These are phyloP conservation scores for Eucalyptus marginata DNA, from an alignment of 345 rosid species.

Conservation along the genomic window DNA sequence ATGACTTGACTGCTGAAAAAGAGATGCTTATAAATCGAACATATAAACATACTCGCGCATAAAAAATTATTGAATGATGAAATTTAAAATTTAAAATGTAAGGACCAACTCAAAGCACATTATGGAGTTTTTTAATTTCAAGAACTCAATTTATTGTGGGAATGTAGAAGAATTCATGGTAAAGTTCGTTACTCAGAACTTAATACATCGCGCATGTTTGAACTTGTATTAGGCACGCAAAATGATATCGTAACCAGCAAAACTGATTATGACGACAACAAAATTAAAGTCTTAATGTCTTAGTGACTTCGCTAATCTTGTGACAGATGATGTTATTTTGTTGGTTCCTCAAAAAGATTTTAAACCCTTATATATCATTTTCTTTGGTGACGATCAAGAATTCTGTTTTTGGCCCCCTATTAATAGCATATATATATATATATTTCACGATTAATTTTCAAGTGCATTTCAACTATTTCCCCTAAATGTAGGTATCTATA, in stretches of 20 bases:
- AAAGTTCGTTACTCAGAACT: not conserved
- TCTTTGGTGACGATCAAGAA: not conserved
- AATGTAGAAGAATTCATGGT: not conserved
- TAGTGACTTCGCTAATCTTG: not conserved
- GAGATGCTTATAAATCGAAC: not conserved
- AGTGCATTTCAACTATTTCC: not conserved
- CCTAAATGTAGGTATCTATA: not conserved
- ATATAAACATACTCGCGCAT: not conserved
- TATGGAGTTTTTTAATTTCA: no score
- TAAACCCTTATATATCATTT: no score
- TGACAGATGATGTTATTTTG: not conserved
- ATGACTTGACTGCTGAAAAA: not conserved
- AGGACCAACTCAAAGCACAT: not conserved
- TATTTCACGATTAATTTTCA: not conserved
- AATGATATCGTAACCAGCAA: not conserved
- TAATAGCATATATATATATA: no score
- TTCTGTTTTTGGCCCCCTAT: not conserved
- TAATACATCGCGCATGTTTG: not conserved
- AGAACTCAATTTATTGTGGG: not conserved
- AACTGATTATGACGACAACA: not conserved
- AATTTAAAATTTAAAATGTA: not conserved
- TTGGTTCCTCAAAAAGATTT: not conserved
- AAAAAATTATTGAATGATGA: no score
- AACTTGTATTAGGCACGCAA: not conserved
- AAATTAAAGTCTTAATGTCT: not conserved